Evolutionary conservation across 1,139 yeast species (phyloP), one percentile per base, ranked within the genome.

Genomic region (Magnusiomyces starmeri): DNA sequence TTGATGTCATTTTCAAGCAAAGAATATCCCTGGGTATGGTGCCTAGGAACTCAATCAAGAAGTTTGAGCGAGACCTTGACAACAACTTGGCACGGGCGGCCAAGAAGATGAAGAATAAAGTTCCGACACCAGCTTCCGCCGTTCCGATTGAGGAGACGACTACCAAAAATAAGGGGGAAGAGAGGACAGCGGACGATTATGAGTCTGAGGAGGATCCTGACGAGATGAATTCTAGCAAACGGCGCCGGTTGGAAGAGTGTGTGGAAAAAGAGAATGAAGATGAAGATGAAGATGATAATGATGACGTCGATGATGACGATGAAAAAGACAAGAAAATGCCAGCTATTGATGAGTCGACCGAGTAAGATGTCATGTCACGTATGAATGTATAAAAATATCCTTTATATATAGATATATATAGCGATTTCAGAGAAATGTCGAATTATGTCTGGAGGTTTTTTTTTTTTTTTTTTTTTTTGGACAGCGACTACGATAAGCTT

Each of bases 31-130:
- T 52, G 50, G 87, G 81, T 60, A 66, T 69, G 4, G 62, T 70
- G 1, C 71, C 81, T 0, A 69, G 65, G 46, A 79, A 74, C 57
- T 74, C 77, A 9, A 67, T 81, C 48, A 74, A 69, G n/a, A 75
- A 72, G 52, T 78, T 81, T 57, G 63, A 68, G 34, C 62, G 43
- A 4, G 52, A 47, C 22, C 20, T 32, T 4, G 37, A 32, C n/a
- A 32, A 32, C 37, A 18, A 18, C 6, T 4, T 22, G 64, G 62
- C 20, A 49, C 53, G 39, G 53, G 52, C 1, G 49, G 24, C 12
- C 53, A 55, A 22, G 51, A 54, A n/a, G 52, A 54, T 1, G 56
- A 58, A 21, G 62, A 61, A 2, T 61, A 24, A 37, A 10, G 21
- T 24, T 6, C 4, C 42, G 21, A 24, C n/a, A 4, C 6, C 42